A percentile compares a stretch with the other conserved stretches of the same genome.
Evolutionary conservation across 495 filamentous ascomycete genomes (phyloP).

Genomic region (Penicillium antarcticum): DNA sequence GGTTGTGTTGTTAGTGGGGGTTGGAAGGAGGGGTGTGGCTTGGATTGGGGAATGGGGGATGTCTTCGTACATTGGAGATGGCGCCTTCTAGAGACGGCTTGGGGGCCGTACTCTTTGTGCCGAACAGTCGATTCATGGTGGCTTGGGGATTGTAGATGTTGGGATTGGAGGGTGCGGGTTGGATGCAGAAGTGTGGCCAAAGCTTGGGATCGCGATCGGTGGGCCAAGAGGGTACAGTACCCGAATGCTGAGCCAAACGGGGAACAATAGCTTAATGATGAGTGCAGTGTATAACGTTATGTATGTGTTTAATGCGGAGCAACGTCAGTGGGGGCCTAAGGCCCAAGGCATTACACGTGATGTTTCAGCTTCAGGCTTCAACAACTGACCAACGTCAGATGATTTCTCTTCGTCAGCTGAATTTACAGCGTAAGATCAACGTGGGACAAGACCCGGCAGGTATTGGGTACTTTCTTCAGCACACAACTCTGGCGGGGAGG

Average conservation of each 20-base stretch:
- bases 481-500: slow-evolving; percentile 5
- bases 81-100: slow-evolving; percentile 88
- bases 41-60: background rate
- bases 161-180: background rate
- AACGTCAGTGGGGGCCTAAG: slow-evolving; percentile 2
- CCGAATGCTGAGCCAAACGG: background rate
- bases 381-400: background rate
- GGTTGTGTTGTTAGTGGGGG: slow-evolving; percentile 3
- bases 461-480: background rate
- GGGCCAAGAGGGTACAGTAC: slow-evolving; percentile 1
- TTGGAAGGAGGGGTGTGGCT: slow-evolving; percentile 1
- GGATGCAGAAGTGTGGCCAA: slow-evolving; percentile 7
- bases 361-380: background rate
- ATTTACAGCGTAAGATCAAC: background rate
- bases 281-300: too few species aligned
- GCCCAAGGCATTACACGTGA: background rate
- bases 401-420: background rate
- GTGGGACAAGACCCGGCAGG: slow-evolving; percentile 1
- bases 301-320: slow-evolving; percentile 28
- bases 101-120: slow-evolving; percentile 79
- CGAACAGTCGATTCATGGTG: slow-evolving; percentile 93
- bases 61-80: slow-evolving; percentile 67
- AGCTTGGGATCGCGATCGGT: slow-evolving; percentile 3
- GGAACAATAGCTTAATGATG: too few species aligned
- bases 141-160: slow-evolving; percentile 1